phyloP scores from a whole-genome alignment of 495 filamentous ascomycete species.

The Xylaria scruposa region DNA sequence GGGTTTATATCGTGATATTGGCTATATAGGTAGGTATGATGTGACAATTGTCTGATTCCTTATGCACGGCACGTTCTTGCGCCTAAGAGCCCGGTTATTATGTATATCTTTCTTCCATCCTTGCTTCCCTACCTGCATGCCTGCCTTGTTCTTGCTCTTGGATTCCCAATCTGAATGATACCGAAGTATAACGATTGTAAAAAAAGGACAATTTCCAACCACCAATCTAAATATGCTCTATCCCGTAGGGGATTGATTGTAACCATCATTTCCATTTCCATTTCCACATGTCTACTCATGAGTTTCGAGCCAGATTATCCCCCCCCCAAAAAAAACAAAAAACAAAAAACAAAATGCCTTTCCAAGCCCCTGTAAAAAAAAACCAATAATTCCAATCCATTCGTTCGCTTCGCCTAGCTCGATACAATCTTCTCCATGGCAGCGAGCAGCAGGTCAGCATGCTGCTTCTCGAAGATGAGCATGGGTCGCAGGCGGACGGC shows the following conservation, averaged over 20 bases:
- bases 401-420: constrained; percentile 22
- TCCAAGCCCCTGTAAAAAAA: neutral
- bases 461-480: constrained; percentile 93
- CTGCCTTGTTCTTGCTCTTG: neutral
- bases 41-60: neutral
- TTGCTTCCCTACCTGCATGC: too few relatives aligned
- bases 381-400: neutral
- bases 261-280: neutral
- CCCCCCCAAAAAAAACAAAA: neutral
- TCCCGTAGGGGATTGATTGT: neutral
- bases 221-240: constrained; percentile 9
- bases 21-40: neutral
- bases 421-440: constrained; percentile 74
- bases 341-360: neutral
- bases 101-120: neutral
- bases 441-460: constrained; percentile 68
- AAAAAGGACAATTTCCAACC: neutral
- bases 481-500: constrained; percentile 92
- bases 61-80: neutral
- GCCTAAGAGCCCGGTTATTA: neutral
- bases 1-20: too few relatives aligned
- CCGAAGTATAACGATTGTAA: neutral
- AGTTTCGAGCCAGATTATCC: neutral
- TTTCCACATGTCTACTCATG: neutral
- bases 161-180: neutral